These are phyloP conservation scores for Rhynchosporium agropyri DNA, from an alignment of 2,329 filamentous ascomycete genomes.

Conservation along the genomic window DNA sequence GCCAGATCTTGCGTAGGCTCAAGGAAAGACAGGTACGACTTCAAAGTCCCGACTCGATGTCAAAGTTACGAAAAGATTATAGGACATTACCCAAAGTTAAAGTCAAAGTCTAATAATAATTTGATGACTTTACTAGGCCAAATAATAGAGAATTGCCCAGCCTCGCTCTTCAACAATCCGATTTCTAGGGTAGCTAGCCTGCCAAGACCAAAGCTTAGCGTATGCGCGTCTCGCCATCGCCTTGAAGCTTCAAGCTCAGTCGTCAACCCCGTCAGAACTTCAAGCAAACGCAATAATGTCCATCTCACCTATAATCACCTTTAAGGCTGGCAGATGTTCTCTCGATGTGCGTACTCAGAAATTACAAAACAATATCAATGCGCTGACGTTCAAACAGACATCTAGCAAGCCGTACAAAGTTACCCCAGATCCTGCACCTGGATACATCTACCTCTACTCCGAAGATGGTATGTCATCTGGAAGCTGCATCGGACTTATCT, in stretches of 20 bases:
- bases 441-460: slow-evolving; percentile 89
- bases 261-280: slow-evolving; percentile 4
- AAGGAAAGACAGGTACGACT: too few relatives aligned
- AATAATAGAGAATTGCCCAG: too few relatives aligned
- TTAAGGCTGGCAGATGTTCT: slow-evolving; percentile 92
- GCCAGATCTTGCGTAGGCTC: too few relatives aligned
- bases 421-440: slow-evolving; percentile 70
- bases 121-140: too few relatives aligned
- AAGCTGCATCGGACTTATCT: slow-evolving; percentile 20
- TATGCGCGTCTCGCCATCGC: slow-evolving; percentile 7
- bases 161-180: too few relatives aligned
- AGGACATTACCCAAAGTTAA: too few relatives aligned
- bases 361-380: neutral
- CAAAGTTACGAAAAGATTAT: too few relatives aligned
- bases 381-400: slow-evolving; percentile 44
- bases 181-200: neutral
- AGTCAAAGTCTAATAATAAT: too few relatives aligned
- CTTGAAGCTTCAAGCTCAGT: slow-evolving; percentile 27
- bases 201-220: neutral
- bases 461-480: slow-evolving; percentile 71
- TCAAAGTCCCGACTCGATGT: too few relatives aligned
- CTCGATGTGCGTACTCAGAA: slow-evolving; percentile 65
- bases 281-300: slow-evolving; percentile 61
- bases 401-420: slow-evolving; percentile 69
- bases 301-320: slow-evolving; percentile 83